A percentile compares a stretch with the other conserved stretches of the same genome.
These are phyloP conservation scores for Fusarium sp. DNA, from an alignment of 2,329 filamentous ascomycete species.

Conservation along the genomic window DNA sequence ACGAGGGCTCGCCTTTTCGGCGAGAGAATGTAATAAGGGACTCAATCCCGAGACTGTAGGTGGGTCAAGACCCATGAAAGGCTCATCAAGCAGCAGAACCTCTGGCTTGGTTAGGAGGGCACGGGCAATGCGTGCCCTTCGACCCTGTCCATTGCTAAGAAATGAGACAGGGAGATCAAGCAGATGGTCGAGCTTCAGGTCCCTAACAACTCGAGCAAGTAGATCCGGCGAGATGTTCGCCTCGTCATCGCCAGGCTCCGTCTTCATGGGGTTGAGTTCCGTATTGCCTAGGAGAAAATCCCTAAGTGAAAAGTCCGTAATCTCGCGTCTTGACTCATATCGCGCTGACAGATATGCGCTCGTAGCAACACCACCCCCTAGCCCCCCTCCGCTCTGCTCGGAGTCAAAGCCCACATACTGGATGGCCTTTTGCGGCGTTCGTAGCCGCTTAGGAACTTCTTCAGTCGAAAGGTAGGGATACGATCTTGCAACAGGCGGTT, in stretches of 20 bases:
- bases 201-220: slow-evolving; percentile 75
- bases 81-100: slow-evolving; percentile 89
- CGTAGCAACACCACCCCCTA: slow-evolving; percentile 70
- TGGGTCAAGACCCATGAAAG: slow-evolving; percentile 96
- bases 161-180: slow-evolving; percentile 88
- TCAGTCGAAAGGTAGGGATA: slow-evolving; percentile 83
- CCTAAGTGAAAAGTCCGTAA: slow-evolving; percentile 86
- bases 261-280: slow-evolving; percentile 79
- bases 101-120: slow-evolving; percentile 85
- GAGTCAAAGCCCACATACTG: slow-evolving; percentile 93
- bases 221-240: slow-evolving; percentile 66
- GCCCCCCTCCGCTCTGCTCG: slow-evolving; percentile 70
- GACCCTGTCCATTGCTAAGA: slow-evolving; percentile 92
- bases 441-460: slow-evolving; percentile 69
- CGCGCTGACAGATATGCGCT: slow-evolving; percentile 89
- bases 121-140: slow-evolving; percentile 89
- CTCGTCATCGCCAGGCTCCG: slow-evolving; percentile 55
- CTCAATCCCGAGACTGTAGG: slow-evolving; percentile 82
- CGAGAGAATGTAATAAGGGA: slow-evolving; percentile 77
- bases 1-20: slow-evolving; percentile 76
- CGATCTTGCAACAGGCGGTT: slow-evolving; percentile 81
- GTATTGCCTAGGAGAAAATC: slow-evolving; percentile 89
- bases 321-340: slow-evolving; percentile 90
- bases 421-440: slow-evolving; percentile 77
- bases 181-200: slow-evolving; percentile 78